These are phyloP conservation scores for Physcomitrellopsis africana DNA, from an alignment of 225 moss, liverwort and hornwort species.

Conservation along the genomic window DNA sequence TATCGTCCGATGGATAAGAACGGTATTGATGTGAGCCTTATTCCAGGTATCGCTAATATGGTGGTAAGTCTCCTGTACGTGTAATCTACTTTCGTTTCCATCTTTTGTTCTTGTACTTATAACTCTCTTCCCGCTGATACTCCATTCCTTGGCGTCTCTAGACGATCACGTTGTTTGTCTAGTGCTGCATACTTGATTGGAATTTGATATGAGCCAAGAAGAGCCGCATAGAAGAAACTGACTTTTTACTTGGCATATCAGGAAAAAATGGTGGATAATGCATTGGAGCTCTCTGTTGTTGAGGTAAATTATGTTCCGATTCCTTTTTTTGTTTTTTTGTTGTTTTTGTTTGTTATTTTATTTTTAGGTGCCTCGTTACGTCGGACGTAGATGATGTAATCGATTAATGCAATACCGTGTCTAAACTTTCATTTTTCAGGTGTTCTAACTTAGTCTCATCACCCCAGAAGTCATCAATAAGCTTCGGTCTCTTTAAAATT, in stretches of 20 bases:
- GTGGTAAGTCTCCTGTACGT: constrained; percentile 32
- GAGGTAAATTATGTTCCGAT: constrained; percentile 23
- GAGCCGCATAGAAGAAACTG: constrained; percentile 1
- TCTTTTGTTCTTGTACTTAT: neutral
- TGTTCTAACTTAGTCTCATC: neutral
- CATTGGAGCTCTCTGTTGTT: constrained; percentile 40
- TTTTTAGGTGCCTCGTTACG: neutral
- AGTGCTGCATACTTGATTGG: constrained; percentile 1
- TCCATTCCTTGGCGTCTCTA: constrained; percentile 20
- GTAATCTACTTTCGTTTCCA: constrained; percentile 6
- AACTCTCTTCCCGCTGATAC: constrained; percentile 1
- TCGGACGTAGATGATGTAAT: neutral
- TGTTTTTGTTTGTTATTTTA: too few relatives aligned
- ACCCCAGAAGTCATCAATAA: neutral
- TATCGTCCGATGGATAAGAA: constrained; percentile 19
- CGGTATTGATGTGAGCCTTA: constrained; percentile 30
- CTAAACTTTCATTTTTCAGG: constrained; percentile 1
- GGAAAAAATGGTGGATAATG: constrained; percentile 30
- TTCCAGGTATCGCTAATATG: constrained; percentile 21
- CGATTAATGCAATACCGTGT: neutral
- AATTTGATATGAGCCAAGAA: constrained; percentile 2
- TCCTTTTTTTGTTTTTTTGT: too few relatives aligned
- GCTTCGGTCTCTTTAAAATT: neutral
- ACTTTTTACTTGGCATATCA: constrained; percentile 16
- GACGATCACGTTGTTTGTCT: neutral